These are phyloP conservation scores for Fusarium sp. DNA, from an alignment of 2,329 filamentous ascomycete species.

Conservation along the genomic window DNA sequence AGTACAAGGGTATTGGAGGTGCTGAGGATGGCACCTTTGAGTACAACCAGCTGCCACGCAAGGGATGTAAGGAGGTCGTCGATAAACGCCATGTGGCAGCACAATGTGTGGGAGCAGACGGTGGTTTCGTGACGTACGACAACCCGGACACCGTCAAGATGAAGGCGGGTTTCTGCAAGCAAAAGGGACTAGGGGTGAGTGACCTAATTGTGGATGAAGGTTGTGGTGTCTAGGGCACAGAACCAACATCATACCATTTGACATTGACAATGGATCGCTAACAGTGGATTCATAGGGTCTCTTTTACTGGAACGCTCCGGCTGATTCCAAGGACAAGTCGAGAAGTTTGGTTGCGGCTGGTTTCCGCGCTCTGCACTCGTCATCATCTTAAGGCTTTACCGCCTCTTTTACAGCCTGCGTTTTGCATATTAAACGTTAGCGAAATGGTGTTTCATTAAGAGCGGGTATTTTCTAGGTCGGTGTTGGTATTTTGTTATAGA, in stretches of 20 bases:
- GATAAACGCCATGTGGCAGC: conserved; percentile 77
- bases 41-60: conserved; percentile 75
- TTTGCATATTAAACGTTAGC: conserved; percentile 31
- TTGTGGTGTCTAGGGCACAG: conserved; percentile 26
- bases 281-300: conserved; percentile 66
- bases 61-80: conserved; percentile 72
- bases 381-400: conserved; percentile 45
- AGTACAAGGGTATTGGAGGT: conserved; percentile 66
- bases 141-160: conserved; percentile 79
- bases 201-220: conserved; percentile 18
- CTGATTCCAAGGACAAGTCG: conserved; percentile 70
- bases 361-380: conserved; percentile 67
- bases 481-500: conserved; percentile 1
- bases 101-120: conserved; percentile 77
- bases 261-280: conserved; percentile 32
- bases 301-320: conserved; percentile 86
- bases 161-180: conserved; percentile 80
- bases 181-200: conserved; percentile 74
- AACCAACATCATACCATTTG: conserved; percentile 15
- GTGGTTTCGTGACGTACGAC: conserved; percentile 84
- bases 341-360: conserved; percentile 70
- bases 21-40: conserved; percentile 77
- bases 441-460: conserved; percentile 40
- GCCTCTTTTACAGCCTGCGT: conserved; percentile 25
- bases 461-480: conserved; percentile 37